Evolutionary conservation across 345 rosid genomes (phyloP).

Genomic region (Salix koriyanagi): DNA sequence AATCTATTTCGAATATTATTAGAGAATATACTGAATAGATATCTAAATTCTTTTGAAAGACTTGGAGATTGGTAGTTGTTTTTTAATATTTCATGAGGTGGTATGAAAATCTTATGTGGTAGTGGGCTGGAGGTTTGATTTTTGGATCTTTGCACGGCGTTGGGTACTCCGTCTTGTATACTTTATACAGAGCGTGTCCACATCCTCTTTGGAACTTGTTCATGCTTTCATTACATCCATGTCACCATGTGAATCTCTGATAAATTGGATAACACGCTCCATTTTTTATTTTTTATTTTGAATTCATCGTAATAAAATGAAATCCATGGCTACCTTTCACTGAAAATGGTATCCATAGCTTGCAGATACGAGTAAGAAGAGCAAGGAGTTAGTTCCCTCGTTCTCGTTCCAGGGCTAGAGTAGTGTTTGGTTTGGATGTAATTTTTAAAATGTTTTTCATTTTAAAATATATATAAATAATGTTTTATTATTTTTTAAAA

Average conservation of each 20-base stretch:
- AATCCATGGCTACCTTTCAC: neutral
- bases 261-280: neutral
- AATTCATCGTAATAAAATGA: neutral
- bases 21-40: conserved; percentile 35
- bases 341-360: neutral
- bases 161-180: neutral
- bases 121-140: conserved; percentile 12
- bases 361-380: conserved; percentile 12
- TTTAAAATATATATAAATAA: too few species aligned
- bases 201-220: conserved; percentile 35
- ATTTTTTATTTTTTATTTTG: neutral
- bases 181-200: conserved; percentile 8
- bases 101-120: neutral
- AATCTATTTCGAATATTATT: conserved; percentile 45
- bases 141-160: conserved; percentile 16
- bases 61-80: conserved; percentile 2
- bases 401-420: neutral
- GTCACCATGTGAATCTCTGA: conserved; percentile 26
- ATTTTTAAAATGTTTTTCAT: too few species aligned
- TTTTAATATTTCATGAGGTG: neutral
- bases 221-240: conserved; percentile 18
- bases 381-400: neutral
- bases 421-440: too few species aligned
- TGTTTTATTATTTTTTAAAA: too few species aligned
- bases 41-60: conserved; percentile 15